phyloP scores from a whole-genome alignment of 1,284 basidiomycete genomes.

The Heterobasidion occidentale region DNA sequence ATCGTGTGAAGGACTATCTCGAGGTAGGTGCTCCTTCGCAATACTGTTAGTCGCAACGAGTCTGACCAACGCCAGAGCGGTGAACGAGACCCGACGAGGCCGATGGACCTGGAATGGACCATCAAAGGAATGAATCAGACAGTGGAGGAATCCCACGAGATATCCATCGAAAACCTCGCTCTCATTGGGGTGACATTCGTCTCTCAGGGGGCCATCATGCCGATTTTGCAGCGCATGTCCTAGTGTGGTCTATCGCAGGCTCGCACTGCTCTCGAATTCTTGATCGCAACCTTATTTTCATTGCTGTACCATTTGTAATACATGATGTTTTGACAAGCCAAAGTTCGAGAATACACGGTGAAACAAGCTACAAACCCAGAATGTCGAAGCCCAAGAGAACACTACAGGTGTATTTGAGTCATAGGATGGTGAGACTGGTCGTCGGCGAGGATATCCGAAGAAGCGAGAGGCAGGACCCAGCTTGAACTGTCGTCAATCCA shows the following conservation, averaged over 20 bases:
- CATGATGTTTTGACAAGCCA: too few species aligned
- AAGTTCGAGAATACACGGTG: too few species aligned
- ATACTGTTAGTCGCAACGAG: background rate
- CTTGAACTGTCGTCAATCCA: slow-evolving; percentile 19
- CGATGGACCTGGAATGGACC: background rate
- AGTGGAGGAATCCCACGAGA: background rate
- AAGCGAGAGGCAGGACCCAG: slow-evolving; percentile 22
- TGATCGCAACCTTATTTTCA: too few species aligned
- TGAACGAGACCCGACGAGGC: background rate
- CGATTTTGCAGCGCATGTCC: background rate
- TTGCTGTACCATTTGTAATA: too few species aligned
- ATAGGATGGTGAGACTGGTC: too few species aligned
- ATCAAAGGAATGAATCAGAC: background rate
- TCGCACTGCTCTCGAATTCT: too few species aligned
- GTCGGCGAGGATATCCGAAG: background rate
- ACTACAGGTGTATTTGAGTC: too few species aligned
- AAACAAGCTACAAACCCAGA: too few species aligned
- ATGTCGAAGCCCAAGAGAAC: too few species aligned
- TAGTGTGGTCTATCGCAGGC: too few species aligned
- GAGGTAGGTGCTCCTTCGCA: background rate
- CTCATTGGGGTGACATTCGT: background rate
- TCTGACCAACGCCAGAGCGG: background rate
- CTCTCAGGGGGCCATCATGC: background rate
- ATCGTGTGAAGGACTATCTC: background rate
- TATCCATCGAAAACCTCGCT: background rate